phyloP scores from a whole-genome alignment of 2,329 filamentous ascomycete species.

The Scedosporium minutisporum region DNA sequence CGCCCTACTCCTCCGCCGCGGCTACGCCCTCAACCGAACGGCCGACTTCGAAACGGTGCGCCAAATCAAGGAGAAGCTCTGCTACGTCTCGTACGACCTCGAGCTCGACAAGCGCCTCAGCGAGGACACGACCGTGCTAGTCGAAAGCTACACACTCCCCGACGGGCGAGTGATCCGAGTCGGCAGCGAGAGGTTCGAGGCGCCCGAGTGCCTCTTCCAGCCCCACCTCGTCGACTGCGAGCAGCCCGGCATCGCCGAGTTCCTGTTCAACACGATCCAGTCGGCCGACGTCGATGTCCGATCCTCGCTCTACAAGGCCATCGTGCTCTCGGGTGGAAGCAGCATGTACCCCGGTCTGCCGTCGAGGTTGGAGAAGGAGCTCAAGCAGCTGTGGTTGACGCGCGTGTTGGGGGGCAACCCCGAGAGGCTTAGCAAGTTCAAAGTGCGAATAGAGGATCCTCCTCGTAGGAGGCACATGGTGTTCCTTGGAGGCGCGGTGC shows the following conservation, averaged over 20 bases:
- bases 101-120: conserved; percentile 92
- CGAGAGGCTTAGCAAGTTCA: conserved; percentile 95
- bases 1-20: conserved; percentile 81
- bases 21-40: conserved; percentile 94
- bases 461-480: conserved; percentile 97
- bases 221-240: conserved; percentile 96
- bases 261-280: conserved; percentile 98
- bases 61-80: conserved; percentile 99
- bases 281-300: conserved; percentile 90
- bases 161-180: conserved; percentile 94
- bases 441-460: conserved; percentile 97
- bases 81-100: conserved; percentile 97
- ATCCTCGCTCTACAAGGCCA: conserved; percentile 89
- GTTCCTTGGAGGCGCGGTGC: conserved; percentile 91
- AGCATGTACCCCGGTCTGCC: conserved; percentile 98
- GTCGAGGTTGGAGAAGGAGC: conserved; percentile 90
- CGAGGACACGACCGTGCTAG: conserved; percentile 93
- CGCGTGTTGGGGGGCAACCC: conserved; percentile 84
- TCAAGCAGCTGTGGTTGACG: conserved; percentile 97
- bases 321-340: conserved; percentile 90
- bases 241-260: conserved; percentile 91
- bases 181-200: conserved; percentile 94
- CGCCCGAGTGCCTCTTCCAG: conserved; percentile 96
- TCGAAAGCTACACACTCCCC: conserved; percentile 94
- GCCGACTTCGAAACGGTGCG: conserved; percentile 98